phyloP scores from a whole-genome alignment of 1,284 basidiomycete species.

The Pulveroboletus sp. region DNA sequence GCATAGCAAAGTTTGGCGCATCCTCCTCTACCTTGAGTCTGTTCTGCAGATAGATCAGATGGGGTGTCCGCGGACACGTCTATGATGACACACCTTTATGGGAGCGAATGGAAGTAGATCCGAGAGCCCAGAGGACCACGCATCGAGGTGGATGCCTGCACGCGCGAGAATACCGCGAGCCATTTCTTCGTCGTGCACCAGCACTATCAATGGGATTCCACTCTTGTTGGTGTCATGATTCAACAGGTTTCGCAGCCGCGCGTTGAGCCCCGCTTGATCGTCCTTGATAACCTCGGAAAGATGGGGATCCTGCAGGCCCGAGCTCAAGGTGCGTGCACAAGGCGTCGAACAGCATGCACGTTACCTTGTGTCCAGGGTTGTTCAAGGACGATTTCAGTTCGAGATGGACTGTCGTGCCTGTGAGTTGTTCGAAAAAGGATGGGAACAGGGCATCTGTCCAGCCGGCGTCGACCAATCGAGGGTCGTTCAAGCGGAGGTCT shows the following conservation, averaged over 20 bases:
- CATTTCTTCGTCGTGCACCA: conserved; percentile 38
- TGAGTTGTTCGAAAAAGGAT: conserved; percentile 24
- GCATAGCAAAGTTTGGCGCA: background rate
- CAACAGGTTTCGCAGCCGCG: conserved; percentile 27
- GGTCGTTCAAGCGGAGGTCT: conserved; percentile 21
- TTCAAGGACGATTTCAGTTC: conserved; percentile 10
- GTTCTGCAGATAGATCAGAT: conserved; percentile 9
- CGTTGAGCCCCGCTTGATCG: conserved; percentile 14
- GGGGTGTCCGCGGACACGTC: background rate
- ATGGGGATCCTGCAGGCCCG: conserved; percentile 15
- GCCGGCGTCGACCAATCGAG: conserved; percentile 26
- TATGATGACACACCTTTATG: conserved; percentile 3
- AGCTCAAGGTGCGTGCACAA: background rate
- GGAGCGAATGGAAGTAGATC: conserved; percentile 16
- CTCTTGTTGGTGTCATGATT: conserved; percentile 19
- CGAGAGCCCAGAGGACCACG: conserved; percentile 28
- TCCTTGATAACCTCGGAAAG: conserved; percentile 22
- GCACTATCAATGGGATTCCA: conserved; percentile 29
- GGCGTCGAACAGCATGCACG: background rate
- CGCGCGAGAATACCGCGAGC: conserved; percentile 25
- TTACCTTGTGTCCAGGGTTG: conserved; percentile 27
- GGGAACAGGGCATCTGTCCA: conserved; percentile 37
- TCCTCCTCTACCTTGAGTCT: conserved; percentile 1
- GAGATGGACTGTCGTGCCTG: conserved; percentile 26
- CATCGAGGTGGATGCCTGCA: conserved; percentile 24